Percentiles rank a stretch among this genome's conserved stretches.
Evolutionary conservation across 345 rosid species (phyloP).

Genomic region (Eucalyptus paniculata): DNA sequence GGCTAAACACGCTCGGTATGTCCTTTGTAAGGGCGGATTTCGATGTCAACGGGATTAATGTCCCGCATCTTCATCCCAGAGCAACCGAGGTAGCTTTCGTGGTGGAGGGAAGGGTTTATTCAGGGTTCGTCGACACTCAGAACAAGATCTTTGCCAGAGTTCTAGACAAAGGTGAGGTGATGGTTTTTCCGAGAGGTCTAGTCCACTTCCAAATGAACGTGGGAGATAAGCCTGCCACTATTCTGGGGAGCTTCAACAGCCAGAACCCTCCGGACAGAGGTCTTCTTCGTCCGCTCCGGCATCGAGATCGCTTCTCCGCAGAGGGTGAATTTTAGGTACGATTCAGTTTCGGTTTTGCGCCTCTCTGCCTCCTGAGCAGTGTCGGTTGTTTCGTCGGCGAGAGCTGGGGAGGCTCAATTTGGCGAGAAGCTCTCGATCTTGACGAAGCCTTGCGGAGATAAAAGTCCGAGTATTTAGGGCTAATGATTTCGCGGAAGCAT

Average conservation of each 20-base stretch:
- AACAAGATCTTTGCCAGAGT: slow-evolving; percentile 55
- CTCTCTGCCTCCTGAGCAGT: neutral
- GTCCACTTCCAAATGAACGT: slow-evolving; percentile 87
- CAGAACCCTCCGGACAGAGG: slow-evolving; percentile 86
- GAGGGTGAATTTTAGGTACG: slow-evolving; percentile 73
- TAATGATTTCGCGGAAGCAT: neutral
- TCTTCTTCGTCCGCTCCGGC: slow-evolving; percentile 71
- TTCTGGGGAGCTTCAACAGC: slow-evolving; percentile 61
- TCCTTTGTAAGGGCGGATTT: slow-evolving; percentile 73
- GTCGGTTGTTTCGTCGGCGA: neutral
- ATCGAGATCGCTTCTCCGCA: slow-evolving; percentile 64
- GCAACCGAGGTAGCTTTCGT: slow-evolving; percentile 63
- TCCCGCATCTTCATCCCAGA: slow-evolving; percentile 78
- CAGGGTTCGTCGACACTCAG: slow-evolving; percentile 64
- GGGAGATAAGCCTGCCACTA: slow-evolving; percentile 48
- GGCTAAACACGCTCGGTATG: slow-evolving; percentile 59
- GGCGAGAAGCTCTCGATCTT: neutral
- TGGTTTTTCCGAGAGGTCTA: slow-evolving; percentile 79
- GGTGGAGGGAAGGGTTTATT: slow-evolving; percentile 50
- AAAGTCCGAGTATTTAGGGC: neutral
- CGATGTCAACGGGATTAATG: slow-evolving; percentile 46
- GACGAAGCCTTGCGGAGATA: neutral
- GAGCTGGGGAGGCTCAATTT: neutral
- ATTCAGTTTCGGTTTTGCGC: neutral
- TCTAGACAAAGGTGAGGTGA: slow-evolving; percentile 67